These are phyloP conservation scores for Nemania bipapillata DNA, from an alignment of 2,329 filamentous ascomycete genomes.

Conservation along the genomic window DNA sequence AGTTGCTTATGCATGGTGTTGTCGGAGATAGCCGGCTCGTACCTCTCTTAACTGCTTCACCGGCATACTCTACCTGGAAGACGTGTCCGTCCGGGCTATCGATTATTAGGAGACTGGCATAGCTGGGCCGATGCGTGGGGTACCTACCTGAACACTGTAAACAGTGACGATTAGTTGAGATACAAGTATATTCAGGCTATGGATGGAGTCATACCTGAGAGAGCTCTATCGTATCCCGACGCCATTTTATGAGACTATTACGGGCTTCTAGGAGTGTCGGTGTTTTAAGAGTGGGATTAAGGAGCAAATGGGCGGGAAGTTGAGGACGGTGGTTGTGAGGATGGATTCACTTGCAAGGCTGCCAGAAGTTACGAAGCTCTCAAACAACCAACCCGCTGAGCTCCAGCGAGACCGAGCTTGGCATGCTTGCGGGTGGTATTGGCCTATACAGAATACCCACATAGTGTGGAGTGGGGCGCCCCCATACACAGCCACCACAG, in stretches of 20 bases:
- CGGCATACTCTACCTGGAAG: slow-evolving; percentile 99
- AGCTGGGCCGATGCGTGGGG: slow-evolving; percentile 22
- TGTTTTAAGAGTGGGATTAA: slow-evolving; percentile 4
- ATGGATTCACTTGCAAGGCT: slow-evolving; percentile 43
- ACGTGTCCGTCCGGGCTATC: slow-evolving; percentile 96
- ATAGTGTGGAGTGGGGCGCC: not conserved
- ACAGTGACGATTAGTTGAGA: slow-evolving; percentile 57
- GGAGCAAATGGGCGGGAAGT: slow-evolving; percentile 29
- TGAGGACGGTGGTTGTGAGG: slow-evolving; percentile 24
- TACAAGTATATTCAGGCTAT: slow-evolving; percentile 47
- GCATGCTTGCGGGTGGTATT: slow-evolving; percentile 18
- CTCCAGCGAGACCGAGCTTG: slow-evolving; percentile 35
- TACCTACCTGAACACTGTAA: slow-evolving; percentile 82
- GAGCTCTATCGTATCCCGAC: slow-evolving; percentile 98
- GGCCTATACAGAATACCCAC: slow-evolving; percentile 10
- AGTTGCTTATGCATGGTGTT: slow-evolving; percentile 12
- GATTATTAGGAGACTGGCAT: slow-evolving; percentile 57
- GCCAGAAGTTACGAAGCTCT: slow-evolving; percentile 48
- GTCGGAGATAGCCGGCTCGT: slow-evolving; percentile 44
- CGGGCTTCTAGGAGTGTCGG: slow-evolving; percentile 28
- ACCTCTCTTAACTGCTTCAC: slow-evolving; percentile 99
- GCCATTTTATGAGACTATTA: slow-evolving; percentile 66
- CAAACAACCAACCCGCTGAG: slow-evolving; percentile 29
- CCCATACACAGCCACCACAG: slow-evolving; percentile 34
- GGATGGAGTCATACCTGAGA: slow-evolving; percentile 79